A percentile compares a stretch with the other conserved stretches of the same genome.
These are phyloP conservation scores for Penicillium hordei DNA, from an alignment of 2,329 filamentous ascomycete genomes.

Conservation along the genomic window DNA sequence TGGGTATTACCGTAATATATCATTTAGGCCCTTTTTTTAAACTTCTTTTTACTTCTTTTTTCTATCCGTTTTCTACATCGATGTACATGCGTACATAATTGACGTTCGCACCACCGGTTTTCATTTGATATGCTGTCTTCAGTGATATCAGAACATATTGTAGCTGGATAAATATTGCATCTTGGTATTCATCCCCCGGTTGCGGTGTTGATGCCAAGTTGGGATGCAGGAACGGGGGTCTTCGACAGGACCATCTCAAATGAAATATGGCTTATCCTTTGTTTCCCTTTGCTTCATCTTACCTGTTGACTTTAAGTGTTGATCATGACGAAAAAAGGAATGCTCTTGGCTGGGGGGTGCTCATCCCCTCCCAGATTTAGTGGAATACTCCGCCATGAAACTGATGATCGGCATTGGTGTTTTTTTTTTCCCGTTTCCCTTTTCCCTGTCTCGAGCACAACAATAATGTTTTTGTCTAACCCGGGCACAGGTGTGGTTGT, in stretches of 20 bases:
- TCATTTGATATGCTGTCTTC: background rate
- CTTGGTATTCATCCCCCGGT: background rate
- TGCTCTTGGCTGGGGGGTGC: slow-evolving; percentile 4
- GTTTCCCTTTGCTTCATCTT: background rate
- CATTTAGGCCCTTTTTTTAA: background rate
- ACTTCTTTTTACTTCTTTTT: background rate
- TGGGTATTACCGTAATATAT: slow-evolving; percentile 13
- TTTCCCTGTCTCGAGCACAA: background rate
- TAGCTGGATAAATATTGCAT: background rate
- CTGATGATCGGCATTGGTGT: background rate
- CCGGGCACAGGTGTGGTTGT: background rate
- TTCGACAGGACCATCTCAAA: background rate
- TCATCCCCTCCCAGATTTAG: slow-evolving; percentile 1
- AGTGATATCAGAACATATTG: background rate
- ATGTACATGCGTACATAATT: background rate
- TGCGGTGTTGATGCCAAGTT: slow-evolving; percentile 3
- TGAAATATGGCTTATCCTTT: background rate
- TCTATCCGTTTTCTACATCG: background rate
- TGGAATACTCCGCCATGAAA: background rate
- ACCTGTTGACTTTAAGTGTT: background rate
- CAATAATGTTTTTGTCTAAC: background rate
- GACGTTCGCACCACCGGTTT: background rate
- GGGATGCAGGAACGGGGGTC: background rate
- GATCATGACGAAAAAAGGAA: slow-evolving; percentile 10
- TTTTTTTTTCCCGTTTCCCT: background rate